Evolutionary conservation across 495 filamentous ascomycete species (phyloP), one percentile per base, ranked within the genome.

Genomic region (Cercophora scortea): DNA sequence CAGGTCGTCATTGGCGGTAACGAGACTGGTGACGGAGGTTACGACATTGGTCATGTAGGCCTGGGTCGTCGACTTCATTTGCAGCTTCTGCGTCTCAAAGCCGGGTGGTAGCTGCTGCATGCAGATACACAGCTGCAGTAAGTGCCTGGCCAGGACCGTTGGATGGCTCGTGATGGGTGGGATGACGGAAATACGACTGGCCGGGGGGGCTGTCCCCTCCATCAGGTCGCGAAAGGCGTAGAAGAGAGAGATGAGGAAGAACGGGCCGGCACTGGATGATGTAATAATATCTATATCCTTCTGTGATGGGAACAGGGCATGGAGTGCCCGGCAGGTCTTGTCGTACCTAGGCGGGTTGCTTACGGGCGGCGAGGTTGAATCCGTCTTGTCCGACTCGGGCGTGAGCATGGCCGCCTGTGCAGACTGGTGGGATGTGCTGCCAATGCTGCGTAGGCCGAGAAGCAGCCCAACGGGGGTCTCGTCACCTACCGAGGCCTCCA

Each of bases 1-100:
- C 0, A 81, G 57, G 41, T 71, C 71, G 44, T 82, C 77, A 39
- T 79, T 73, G 15, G 70, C 75, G 15, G 70, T 71, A 8, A 79
- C 69, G 15, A 71, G 60, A 11, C 70, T 57, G 12, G 62, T 63
- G 13, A 77, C 69, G 0, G 60, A 50, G 8, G 63, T 54, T n/a
- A 74, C 56, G 34, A 71, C 72, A 45, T 60, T 64, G 6, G 47
- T 57, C 39, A 73, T 68, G 42, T 61, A 55, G 2, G 58, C 48
- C 1, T 57, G 47, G 1, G 69, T 33, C 2, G 74, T 59, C 13
- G 67, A 58, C 36, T 60, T 61, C 0, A 71, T 53, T 1, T 65
- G 58, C 5, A 73, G 55, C 6, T 48, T 42, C 5, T 62, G 55
- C 8, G 67, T 19, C 12, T 57, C 53, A 11, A 64, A 59, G 11